phyloP scores from a whole-genome alignment of 805 yeast genomes.

The Zygoascus flipseniorum region DNA sequence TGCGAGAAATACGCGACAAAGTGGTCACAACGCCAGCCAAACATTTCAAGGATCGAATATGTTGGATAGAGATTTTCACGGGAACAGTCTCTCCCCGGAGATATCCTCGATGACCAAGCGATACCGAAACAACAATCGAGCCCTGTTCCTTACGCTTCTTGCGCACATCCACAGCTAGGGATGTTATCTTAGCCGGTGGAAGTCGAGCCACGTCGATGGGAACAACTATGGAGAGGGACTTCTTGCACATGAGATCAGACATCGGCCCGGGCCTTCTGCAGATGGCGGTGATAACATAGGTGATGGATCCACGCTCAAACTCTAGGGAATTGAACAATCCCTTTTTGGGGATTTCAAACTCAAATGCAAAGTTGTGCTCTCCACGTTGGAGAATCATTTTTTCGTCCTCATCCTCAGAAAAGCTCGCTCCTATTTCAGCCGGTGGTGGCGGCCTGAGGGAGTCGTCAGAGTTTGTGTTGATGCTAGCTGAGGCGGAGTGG shows the following conservation, averaged over 20 bases:
- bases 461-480: background rate
- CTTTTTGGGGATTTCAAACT: conserved; percentile 68
- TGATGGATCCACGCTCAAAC: conserved; percentile 79
- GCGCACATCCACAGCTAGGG: conserved; percentile 50
- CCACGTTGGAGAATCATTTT: conserved; percentile 34
- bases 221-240: conserved; percentile 49
- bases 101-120: conserved; percentile 56
- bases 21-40: conserved; percentile 71
- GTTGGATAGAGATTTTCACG: conserved; percentile 55
- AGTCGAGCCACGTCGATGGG: conserved; percentile 67
- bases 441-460: background rate
- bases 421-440: background rate
- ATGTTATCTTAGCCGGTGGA: conserved; percentile 59
- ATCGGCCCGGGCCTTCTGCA: conserved; percentile 20
- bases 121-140: conserved; percentile 34
- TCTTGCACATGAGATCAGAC: conserved; percentile 15
- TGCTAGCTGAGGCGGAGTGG: background rate
- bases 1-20: conserved; percentile 66
- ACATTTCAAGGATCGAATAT: conserved; percentile 61
- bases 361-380: conserved; percentile 81
- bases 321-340: conserved; percentile 66
- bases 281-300: conserved; percentile 49
- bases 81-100: conserved; percentile 75
- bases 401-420: background rate
- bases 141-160: conserved; percentile 32